Conservation (phyloP, 176 grass and related monocot genomes). For the Triticum turgidum region DNA sequence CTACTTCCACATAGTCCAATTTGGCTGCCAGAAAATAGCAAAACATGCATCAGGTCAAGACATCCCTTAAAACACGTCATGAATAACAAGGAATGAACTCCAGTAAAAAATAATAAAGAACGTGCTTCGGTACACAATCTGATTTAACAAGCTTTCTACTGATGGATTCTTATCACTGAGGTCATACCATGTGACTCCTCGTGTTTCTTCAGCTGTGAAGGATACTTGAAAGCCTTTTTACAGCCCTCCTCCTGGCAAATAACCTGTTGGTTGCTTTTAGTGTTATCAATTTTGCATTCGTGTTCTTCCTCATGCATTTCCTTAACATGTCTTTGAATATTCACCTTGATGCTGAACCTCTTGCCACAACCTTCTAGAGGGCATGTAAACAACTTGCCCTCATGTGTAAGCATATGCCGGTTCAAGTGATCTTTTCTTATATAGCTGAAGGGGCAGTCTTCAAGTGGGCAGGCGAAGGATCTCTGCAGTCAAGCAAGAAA, state of each 20-base stretch:
- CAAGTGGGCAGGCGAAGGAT: constrained; percentile 45
- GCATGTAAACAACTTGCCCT: constrained; percentile 63
- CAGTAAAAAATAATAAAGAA: not conserved
- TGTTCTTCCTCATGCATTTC: constrained; percentile 50
- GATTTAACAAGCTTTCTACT: not conserved
- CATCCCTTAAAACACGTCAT: not conserved
- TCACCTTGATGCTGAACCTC: constrained; percentile 60
- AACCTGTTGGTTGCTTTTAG: constrained; percentile 38
- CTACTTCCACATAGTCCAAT: constrained; percentile 63
- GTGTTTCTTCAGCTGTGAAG: constrained; percentile 66
- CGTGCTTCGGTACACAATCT: not conserved
- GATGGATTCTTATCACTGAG: not conserved
- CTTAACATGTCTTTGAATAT: constrained; percentile 59
- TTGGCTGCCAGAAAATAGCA: constrained; percentile 38
- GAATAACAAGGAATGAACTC: not conserved
- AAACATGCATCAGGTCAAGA: not conserved
- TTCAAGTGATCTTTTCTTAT: constrained; percentile 70
- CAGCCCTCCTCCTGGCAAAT: constrained; percentile 63
- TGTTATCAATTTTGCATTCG: not conserved
- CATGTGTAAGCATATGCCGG: constrained; percentile 54
- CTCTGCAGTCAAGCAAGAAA: constrained; percentile 33
- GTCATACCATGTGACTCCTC: constrained; percentile 68
- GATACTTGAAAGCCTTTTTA: constrained; percentile 66
- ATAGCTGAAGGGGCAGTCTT: constrained; percentile 64
- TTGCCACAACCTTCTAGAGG: constrained; percentile 40